phyloP scores from a whole-genome alignment of 306 rosid genomes.

The Inga leiocalycina region DNA sequence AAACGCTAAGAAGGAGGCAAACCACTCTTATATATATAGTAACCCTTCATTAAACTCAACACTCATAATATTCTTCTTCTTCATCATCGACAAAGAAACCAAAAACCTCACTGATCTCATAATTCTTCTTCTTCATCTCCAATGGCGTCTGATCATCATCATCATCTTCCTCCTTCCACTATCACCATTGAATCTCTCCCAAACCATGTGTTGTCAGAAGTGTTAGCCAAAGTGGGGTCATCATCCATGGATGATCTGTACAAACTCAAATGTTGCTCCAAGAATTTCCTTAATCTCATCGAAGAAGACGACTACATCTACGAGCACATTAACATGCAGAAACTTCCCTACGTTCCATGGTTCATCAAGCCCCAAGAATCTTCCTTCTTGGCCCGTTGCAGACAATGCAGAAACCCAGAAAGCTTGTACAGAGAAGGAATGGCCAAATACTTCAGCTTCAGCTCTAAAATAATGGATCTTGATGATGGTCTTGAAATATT shows the following conservation, averaged over 20 bases:
- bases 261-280: slow-evolving; percentile 3
- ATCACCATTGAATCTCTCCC: slow-evolving; percentile 31
- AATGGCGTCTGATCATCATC: neutral
- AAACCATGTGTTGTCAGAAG: slow-evolving; percentile 29
- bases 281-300: neutral
- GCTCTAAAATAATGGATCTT: too few species aligned
- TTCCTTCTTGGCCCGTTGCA: slow-evolving; percentile 27
- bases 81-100: neutral
- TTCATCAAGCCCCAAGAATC: neutral
- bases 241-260: slow-evolving; percentile 29
- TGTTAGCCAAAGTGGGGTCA: slow-evolving; percentile 33
- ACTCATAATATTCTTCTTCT: neutral
- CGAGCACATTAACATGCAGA: slow-evolving; percentile 18
- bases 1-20: neutral
- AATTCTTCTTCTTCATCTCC: neutral
- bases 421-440: slow-evolving; percentile 40
- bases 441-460: slow-evolving; percentile 20
- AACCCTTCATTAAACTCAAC: neutral
- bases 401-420: slow-evolving; percentile 33
- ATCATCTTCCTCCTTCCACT: too few species aligned
- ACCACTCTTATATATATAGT: neutral
- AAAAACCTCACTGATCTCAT: neutral
- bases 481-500: slow-evolving; percentile 16
- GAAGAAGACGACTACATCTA: slow-evolving; percentile 31
- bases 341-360: slow-evolving; percentile 33